Conservation (phyloP, 345 rosid genomes). For the Draba incana region DNA sequence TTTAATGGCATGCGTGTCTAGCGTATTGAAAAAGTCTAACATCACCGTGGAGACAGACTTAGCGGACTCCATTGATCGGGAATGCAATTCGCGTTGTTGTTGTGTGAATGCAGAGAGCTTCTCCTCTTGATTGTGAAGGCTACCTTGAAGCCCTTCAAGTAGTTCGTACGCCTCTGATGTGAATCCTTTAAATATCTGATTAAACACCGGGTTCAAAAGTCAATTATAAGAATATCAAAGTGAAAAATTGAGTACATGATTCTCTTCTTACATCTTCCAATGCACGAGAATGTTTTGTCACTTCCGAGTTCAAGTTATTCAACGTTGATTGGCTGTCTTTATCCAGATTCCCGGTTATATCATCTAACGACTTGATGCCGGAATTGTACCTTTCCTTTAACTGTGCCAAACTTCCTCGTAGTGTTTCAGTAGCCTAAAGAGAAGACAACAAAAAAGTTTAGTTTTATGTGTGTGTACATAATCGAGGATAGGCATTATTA, state of each 20-base stretch:
- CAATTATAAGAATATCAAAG: slow-evolving; percentile 13
- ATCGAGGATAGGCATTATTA: neutral
- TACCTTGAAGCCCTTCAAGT: slow-evolving; percentile 78
- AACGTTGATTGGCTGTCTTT: slow-evolving; percentile 70
- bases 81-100: slow-evolving; percentile 81
- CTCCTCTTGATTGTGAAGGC: slow-evolving; percentile 75
- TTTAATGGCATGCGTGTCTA: slow-evolving; percentile 68
- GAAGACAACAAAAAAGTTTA: slow-evolving; percentile 10
- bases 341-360: slow-evolving; percentile 70
- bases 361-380: slow-evolving; percentile 72
- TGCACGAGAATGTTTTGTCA: slow-evolving; percentile 74
- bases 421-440: slow-evolving; percentile 79
- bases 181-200: slow-evolving; percentile 81
- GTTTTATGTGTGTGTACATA: neutral
- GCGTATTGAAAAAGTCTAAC: slow-evolving; percentile 70
- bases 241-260: neutral
- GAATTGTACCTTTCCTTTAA: slow-evolving; percentile 64
- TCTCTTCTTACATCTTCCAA: slow-evolving; percentile 70
- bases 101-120: slow-evolving; percentile 70
- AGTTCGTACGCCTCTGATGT: slow-evolving; percentile 79
- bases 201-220: slow-evolving; percentile 18
- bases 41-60: slow-evolving; percentile 74
- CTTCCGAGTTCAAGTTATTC: slow-evolving; percentile 73
- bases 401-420: slow-evolving; percentile 67
- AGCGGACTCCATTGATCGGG: slow-evolving; percentile 80